Conservation (phyloP, 495 filamentous ascomycete species). For the Cladorrhinum samala region DNA sequence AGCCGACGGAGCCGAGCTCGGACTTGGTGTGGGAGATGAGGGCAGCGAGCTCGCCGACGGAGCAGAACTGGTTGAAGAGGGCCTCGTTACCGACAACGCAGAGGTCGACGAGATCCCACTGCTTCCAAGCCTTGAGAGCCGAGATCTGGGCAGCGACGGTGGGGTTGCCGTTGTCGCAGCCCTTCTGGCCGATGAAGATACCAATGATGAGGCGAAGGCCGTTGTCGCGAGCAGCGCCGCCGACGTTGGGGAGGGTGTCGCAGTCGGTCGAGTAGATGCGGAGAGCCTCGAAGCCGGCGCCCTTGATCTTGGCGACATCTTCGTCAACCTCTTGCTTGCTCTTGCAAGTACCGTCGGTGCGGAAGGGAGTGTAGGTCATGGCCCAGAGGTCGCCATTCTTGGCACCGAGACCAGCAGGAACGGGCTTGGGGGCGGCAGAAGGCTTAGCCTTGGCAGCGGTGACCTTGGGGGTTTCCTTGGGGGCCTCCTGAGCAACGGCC, state of each 20-base stretch:
- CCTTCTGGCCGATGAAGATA: constrained; percentile 67
- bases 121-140: constrained; percentile 63
- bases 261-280: constrained; percentile 94
- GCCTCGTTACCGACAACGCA: constrained; percentile 89
- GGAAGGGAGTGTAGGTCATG: constrained; percentile 90
- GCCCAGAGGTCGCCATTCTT: constrained; percentile 60
- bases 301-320: constrained; percentile 64
- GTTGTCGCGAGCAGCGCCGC: constrained; percentile 51
- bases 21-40: constrained; percentile 58
- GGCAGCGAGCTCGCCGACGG: constrained; percentile 52
- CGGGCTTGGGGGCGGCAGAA: constrained; percentile 17
- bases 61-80: constrained; percentile 61
- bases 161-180: constrained; percentile 45
- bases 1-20: constrained; percentile 63
- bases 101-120: constrained; percentile 71
- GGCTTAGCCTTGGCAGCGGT: constrained; percentile 17
- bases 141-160: constrained; percentile 59
- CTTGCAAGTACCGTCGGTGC: constrained; percentile 60
- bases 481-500: constrained; percentile 11
- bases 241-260: constrained; percentile 67
- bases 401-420: constrained; percentile 27
- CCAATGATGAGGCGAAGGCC: constrained; percentile 77
- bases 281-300: constrained; percentile 70
- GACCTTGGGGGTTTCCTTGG: constrained; percentile 10
- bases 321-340: constrained; percentile 46